Conservation (phyloP, 139 green algal genomes). For the Desmodesmus armatus region DNA sequence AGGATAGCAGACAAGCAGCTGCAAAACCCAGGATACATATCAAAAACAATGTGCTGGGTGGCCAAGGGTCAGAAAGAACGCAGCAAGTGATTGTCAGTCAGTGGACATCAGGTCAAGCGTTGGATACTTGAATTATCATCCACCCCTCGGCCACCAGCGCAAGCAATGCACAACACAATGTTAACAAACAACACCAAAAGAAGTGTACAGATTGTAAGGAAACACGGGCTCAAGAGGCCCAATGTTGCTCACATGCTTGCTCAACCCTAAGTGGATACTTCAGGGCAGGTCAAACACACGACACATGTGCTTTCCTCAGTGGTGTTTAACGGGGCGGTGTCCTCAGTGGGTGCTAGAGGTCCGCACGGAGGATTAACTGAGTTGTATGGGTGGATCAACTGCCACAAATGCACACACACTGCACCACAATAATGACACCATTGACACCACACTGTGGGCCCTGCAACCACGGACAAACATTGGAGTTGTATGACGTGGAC, state of each 20-base stretch:
- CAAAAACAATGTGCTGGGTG: constrained; percentile 7
- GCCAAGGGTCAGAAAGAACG: constrained; percentile 46
- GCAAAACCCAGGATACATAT: background rate
- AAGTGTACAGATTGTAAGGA: background rate
- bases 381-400: no score
- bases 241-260: constrained; percentile 34
- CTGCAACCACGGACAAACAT: background rate
- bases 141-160: constrained; percentile 3
- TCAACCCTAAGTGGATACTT: background rate
- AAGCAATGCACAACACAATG: background rate
- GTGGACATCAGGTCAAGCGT: constrained; percentile 48
- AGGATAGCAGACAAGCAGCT: background rate
- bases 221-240: constrained; percentile 28
- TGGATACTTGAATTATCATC: constrained; percentile 48
- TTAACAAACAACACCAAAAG: background rate
- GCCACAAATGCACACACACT: no score
- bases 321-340: constrained; percentile 27
- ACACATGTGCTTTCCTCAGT: constrained; percentile 29
- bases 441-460: background rate
- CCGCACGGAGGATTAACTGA: constrained; percentile 47
- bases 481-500: no score
- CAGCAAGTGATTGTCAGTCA: constrained; percentile 49
- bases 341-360: constrained; percentile 25
- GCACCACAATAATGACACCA: background rate
- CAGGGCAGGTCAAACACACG: constrained; percentile 37